Evolutionary conservation across 148 eudicot species (phyloP).

Genomic region (Suaeda aralocaspica): DNA sequence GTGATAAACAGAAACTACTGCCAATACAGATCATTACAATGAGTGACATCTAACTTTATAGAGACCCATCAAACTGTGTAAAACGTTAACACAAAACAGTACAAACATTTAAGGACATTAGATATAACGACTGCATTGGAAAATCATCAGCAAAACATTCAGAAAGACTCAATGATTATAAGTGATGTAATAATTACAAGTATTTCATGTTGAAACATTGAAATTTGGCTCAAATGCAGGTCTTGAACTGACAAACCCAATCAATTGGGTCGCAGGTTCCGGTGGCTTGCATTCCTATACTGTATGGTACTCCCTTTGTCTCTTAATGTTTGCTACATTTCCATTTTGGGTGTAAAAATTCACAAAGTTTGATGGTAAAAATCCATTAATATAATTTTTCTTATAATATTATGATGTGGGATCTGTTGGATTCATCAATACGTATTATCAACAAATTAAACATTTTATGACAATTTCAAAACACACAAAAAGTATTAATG

Average conservation of each 20-base stretch:
- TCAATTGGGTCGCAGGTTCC: no score
- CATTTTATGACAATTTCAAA: no score
- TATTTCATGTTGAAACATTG: not conserved
- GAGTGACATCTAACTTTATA: not conserved
- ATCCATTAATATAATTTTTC: no score
- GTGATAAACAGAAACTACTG: not conserved
- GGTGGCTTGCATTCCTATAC: no score
- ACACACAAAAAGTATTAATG: no score
- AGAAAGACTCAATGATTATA: not conserved
- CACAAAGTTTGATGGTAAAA: no score
- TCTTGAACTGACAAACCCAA: not conserved
- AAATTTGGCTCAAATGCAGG: not conserved
- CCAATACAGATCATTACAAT: not conserved
- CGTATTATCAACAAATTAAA: no score
- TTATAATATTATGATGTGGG: no score
- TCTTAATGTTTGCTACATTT: no score
- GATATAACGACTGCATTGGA: not conserved
- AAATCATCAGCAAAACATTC: not conserved
- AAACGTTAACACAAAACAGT: not conserved
- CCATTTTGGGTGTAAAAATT: no score
- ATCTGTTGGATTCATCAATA: no score
- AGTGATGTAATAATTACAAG: not conserved
- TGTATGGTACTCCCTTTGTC: no score
- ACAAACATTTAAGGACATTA: not conserved
- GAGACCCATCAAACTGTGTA: not conserved